These are phyloP conservation scores for Fusarium pininemorale DNA, from an alignment of 2,329 filamentous ascomycete genomes.

Conservation along the genomic window DNA sequence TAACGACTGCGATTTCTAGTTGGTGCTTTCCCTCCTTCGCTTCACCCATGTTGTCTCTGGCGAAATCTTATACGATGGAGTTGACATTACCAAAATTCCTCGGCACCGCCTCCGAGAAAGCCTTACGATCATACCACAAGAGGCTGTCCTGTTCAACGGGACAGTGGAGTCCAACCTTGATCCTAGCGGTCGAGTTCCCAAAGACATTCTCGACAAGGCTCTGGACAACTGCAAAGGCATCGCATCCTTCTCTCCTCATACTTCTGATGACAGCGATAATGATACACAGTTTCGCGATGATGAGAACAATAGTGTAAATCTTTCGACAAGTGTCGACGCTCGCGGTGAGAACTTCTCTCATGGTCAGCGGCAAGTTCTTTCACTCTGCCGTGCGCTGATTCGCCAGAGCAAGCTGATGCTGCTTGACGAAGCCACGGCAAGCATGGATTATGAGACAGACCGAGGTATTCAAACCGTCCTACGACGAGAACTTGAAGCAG, in stretches of 20 bases:
- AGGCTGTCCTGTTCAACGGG: conserved; percentile 66
- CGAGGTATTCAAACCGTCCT: conserved; percentile 64
- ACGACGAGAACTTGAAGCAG: conserved; percentile 57
- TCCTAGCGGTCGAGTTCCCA: conserved; percentile 65
- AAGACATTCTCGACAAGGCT: conserved; percentile 64
- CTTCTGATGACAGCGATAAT: conserved; percentile 45
- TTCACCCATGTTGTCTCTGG: conserved; percentile 63
- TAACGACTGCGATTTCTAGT: conserved; percentile 38
- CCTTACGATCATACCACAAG: conserved; percentile 67
- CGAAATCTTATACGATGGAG: conserved; percentile 63
- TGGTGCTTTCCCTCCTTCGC: conserved; percentile 64
- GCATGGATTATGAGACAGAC: conserved; percentile 68
- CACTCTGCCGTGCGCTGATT: conserved; percentile 65
- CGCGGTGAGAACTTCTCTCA: conserved; percentile 66
- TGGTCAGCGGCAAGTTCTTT: conserved; percentile 66
- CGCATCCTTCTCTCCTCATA: conserved; percentile 58
- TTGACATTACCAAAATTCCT: conserved; percentile 63
- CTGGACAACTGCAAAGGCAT: conserved; percentile 70
- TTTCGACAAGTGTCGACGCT: conserved; percentile 60
- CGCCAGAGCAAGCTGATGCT: conserved; percentile 65
- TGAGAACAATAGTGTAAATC: conserved; percentile 41
- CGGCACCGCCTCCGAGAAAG: conserved; percentile 61
- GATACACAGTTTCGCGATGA: conserved; percentile 27
- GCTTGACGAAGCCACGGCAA: conserved; percentile 67
- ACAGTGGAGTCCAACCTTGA: conserved; percentile 68